Base-by-base conservation (phyloP, 129 eudicot genomes). In the Escallonia rubra region DNA sequence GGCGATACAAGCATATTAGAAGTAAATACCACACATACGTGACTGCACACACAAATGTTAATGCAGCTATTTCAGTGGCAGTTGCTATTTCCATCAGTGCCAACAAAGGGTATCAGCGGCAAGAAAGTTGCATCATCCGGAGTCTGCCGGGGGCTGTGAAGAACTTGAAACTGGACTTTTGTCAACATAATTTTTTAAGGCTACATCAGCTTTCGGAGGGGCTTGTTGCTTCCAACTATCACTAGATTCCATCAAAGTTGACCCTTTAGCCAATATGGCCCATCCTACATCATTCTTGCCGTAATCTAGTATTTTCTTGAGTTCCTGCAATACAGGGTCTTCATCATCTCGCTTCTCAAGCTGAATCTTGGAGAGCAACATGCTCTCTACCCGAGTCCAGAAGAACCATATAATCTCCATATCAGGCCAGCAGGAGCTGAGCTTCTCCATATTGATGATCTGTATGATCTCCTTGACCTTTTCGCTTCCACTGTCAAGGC, bases 361-460 rank as follows among this genome's bases (percentile, higher is more conserved):
- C 56, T 90, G 88, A 16, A 79, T 57, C 72, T 82, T 90, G 60
- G 97, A 90, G 72, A 56, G 73, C 73, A 86, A 66, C 97, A 90
- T 90, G 91, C 88, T 79, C 54, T 86, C 87, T 5, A 82, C 41
- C 12, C 81, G 57, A n/a, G 80, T 79, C 91, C 80, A 77, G 59
- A 82, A 82, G 83, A 72, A 81, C 83, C 86, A 85, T 57, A 77
- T 48, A 34, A 65, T 43, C 49, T 64, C 11, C 42, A 78, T 57
- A 34, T 76, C 75, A 45, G 59, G 62, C 34, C 34, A 23, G 34
- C 34, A 23, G 34, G 34, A 23, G 34, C 34, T 23, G 1, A 23
- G 34, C 34, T 79, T 79, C 55, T 85, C 90, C n/a, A 56, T 67
- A 0, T 57, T 68, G 51, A 85, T 85, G 77, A 79, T 43, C 12